phyloP scores from a whole-genome alignment of 495 filamentous ascomycete species.

The Melanomma pulvis-pyrius region DNA sequence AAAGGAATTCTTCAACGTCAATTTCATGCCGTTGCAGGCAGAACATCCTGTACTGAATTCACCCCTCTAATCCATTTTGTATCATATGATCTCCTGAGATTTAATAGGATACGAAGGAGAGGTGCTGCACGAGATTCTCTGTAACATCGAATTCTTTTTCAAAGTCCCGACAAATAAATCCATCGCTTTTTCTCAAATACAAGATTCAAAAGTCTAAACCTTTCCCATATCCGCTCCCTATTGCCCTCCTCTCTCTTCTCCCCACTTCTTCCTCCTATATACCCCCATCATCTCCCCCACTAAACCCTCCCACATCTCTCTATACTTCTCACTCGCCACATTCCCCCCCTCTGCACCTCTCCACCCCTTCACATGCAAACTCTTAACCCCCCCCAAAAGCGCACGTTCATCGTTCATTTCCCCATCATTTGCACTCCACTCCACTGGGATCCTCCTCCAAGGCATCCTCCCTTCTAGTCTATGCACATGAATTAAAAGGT shows the following conservation, averaged over 20 bases:
- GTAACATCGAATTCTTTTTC: too few relatives aligned
- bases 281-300: constrained; percentile 18
- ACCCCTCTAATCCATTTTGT: too few relatives aligned
- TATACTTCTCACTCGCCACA: constrained; percentile 13
- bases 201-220: too few relatives aligned
- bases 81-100: too few relatives aligned
- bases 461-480: constrained; percentile 19
- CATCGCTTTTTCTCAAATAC: too few relatives aligned
- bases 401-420: constrained; percentile 1
- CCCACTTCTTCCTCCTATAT: neutral
- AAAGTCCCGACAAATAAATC: too few relatives aligned
- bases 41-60: too few relatives aligned
- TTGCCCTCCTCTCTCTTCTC: too few relatives aligned
- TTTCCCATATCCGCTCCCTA: too few relatives aligned
- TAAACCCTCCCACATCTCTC: constrained; percentile 9
- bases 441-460: constrained; percentile 13
- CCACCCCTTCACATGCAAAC: constrained; percentile 29
- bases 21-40: neutral
- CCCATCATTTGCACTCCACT: constrained; percentile 30
- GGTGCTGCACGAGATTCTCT: too few relatives aligned
- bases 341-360: constrained; percentile 16
- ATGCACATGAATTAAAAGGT: constrained; percentile 23
- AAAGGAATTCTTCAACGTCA: neutral
- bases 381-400: constrained; percentile 13
- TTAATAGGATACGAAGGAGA: too few relatives aligned